Base-by-base conservation (phyloP, 2,329 filamentous ascomycete species). In the Helotiales sp. region DNA sequence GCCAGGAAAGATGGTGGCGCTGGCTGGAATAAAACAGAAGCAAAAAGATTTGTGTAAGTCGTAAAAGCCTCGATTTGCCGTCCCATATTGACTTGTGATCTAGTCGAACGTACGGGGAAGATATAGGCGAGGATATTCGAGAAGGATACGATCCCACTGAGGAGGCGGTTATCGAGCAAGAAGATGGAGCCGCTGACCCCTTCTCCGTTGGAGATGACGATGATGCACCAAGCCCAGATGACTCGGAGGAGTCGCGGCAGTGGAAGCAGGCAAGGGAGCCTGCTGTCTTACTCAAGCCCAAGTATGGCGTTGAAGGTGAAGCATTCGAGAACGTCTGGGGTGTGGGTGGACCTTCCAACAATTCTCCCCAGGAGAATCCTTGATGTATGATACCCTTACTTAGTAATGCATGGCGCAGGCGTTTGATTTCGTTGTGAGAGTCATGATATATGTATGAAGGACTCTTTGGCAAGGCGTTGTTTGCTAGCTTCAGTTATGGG, bases 1-100 rank as follows among this genome's bases (percentile, higher is more conserved):
- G 81, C 81, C 12, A 77, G 83, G 53, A 85, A 85, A 68, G 84
- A 87, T 71, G 81, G 83, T 49, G 81, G 84, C 25, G 78, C 84
- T 25, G 80, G 77, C 17, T 85, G 82, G 81, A 85, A 86, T 61
- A 77, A 80, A 50, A 76, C 75, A 9, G 77, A 82, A 60, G 73
- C 78, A 17, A 81, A 79, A 64, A 80, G 81, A 59, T 85, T 78
- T 70, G 76, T 84, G 76, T 80, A 73, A 72, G 78, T 34, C 40
- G 8, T 12, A 25, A 12, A 27, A 4, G 4, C 40, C 27, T 44
- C 22, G 12, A 40, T 25, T 1, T 24, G 3, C 12, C 15, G 8
- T 22, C 12, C 10, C 22, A n/a, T 31, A 19, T 10, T 60, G 5
- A 53, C 44, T 6, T 30, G 3, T 48, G 3, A 7, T 3, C 27